Base-by-base conservation (phyloP, 331 rosid genomes). In the Rosa hybrid region DNA sequence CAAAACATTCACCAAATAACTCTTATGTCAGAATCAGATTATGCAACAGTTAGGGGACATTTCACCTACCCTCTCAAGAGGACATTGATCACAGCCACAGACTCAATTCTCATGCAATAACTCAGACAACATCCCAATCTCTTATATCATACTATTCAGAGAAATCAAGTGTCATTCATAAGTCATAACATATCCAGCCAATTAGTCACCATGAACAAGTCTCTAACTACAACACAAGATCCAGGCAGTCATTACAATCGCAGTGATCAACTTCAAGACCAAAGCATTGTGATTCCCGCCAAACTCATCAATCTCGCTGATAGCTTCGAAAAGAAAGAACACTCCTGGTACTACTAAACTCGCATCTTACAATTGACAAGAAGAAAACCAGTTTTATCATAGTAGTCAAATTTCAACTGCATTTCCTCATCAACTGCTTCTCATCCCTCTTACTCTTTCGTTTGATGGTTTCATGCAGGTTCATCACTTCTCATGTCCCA, bases 401-500 rank as follows among this genome's bases (percentile, higher is more conserved):
- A 34, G 12, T 34, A 16, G n/a, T 45, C 4, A 65, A 16, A 13
- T 68, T 17, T 62, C 25, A 30, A 51, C 60, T 45, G n/a, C 68
- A 17, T 67, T 62, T 73, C 69, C 71, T 57, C 16, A 34, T 41
- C 41, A n/a, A 57, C 68, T 9, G 46, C 77, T 85, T 76, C 34
- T 45, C 68, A 25, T 41, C 62, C 77, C 78, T 73, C 6, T 78
- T 49, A 17, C 68, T 59, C 57, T 49, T 34, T 21, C 20, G 14
- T 67, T 69, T 21, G 82, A 69, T 86, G 79, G 41, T 25, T 44
- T 49, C 83, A n/a, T 86, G 88, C 92, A 95, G 99, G 98, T 90
- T 81, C 53, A 87, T 91, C 87, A 84, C 91, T 72, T 90, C 97
- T 84, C 93, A 86, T 83, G 88, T 91, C 68, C 96, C 97, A 21